A percentile compares a stretch with the other conserved stretches of the same genome.
These are phyloP conservation scores for Pichia exigua DNA, from an alignment of 805 yeast species.

Conservation along the genomic window DNA sequence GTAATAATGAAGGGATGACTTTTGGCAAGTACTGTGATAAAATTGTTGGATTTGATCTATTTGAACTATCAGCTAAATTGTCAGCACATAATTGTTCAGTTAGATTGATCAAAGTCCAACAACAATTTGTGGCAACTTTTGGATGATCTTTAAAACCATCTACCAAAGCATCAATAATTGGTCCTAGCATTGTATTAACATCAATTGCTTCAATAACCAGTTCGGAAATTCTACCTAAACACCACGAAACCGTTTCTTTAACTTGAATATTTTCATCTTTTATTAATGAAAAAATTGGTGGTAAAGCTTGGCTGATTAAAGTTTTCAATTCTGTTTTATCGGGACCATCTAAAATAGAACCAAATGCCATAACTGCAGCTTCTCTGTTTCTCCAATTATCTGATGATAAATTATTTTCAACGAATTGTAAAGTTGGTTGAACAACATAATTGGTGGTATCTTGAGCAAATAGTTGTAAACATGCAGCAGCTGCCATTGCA, in stretches of 20 bases:
- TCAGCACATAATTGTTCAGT: conserved; percentile 69
- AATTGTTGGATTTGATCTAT: conserved; percentile 38
- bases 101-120: conserved; percentile 93
- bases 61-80: conserved; percentile 22
- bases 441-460: conserved; percentile 81
- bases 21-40: conserved; percentile 68
- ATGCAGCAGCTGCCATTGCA: conserved; percentile 98
- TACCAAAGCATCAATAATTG: conserved; percentile 63
- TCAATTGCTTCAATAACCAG: conserved; percentile 71
- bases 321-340: conserved; percentile 59
- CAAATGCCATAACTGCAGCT: conserved; percentile 99
- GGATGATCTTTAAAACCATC: conserved; percentile 87
- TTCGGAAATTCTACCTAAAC: conserved; percentile 93
- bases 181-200: conserved; percentile 54
- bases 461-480: conserved; percentile 89
- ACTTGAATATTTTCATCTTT: conserved; percentile 74
- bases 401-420: conserved; percentile 59
- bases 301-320: conserved; percentile 74
- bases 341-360: conserved; percentile 94
- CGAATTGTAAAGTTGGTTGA: conserved; percentile 77
- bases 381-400: conserved; percentile 80
- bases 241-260: conserved; percentile 97
- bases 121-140: conserved; percentile 90
- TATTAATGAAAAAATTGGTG: conserved; percentile 68
- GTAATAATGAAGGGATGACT: conserved; percentile 62